Evolutionary conservation across 441 rosid genomes (phyloP), one percentile per base, ranked within the genome.

Genomic region (Aleurites moluccanus): DNA sequence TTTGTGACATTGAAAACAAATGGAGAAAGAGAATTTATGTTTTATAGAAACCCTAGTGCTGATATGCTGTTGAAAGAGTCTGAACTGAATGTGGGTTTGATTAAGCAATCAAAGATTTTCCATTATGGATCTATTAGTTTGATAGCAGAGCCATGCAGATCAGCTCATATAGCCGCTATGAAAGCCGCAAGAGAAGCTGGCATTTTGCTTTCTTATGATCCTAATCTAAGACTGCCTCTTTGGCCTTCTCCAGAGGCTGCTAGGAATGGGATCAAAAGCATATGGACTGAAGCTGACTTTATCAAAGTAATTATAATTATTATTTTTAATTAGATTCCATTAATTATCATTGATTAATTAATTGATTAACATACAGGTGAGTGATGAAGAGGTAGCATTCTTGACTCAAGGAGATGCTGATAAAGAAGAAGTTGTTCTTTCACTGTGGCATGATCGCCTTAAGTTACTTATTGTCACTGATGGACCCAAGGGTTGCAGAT

Each of bases 1-100:
- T 90, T 91, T 74, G 97, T 91, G 74, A 90, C 93, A 1, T 18
- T 88, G 64, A 87, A 83, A 83, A 82, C 64, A n/a, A 47, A 88
- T 38, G 97, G 94, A 9, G 92, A 90, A 71, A 86, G 97, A 76
- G 97, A 90, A 77, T 90, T 92, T 75, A 85, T 86, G 93, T 92
- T 92, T 77, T 88, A 86, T 79, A 80, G 94, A 59, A 89, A 90
- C 75, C 97, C 97, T 0, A 90, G 97, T 77, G 94, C 97, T 0
- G 94, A 90, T 69, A 92, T 92, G 93, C 80, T 92, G 13, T 55
- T 92, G 11, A 80, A 78, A 70, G 94, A 90, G 53, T 85, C 93
- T 21, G 97, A 92, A 67, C 76, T 92, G 68, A 89, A 87, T 67
- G 47, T 83, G 68, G 81, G 72, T 75, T 78, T 90, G 3, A 84